These are phyloP conservation scores for Fragaria ananassa DNA, from an alignment of 306 rosid species.

Conservation along the genomic window DNA sequence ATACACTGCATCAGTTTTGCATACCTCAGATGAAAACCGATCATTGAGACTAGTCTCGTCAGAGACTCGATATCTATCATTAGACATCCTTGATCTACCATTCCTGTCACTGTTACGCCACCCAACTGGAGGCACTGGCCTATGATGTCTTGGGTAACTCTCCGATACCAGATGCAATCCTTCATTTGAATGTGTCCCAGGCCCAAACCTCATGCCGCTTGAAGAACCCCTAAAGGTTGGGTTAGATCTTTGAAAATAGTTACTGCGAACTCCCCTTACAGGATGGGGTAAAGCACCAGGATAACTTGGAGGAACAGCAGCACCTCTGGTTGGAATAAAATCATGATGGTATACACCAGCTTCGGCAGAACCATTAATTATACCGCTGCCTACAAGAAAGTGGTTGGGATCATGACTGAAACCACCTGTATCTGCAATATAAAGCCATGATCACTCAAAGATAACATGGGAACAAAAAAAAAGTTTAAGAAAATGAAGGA, in stretches of 20 bases:
- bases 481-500: neutral
- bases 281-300: conserved; percentile 44
- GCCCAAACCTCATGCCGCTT: conserved; percentile 52
- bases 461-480: conserved; percentile 3
- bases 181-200: conserved; percentile 51
- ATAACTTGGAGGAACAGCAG: conserved; percentile 49
- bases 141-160: conserved; percentile 57
- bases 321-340: conserved; percentile 44
- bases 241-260: conserved; percentile 59
- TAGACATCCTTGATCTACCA: conserved; percentile 66
- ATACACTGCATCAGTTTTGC: neutral
- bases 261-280: conserved; percentile 60
- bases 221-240: conserved; percentile 67
- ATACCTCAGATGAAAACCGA: conserved; percentile 56
- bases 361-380: conserved; percentile 50
- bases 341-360: conserved; percentile 59
- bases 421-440: conserved; percentile 48
- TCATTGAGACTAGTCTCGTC: conserved; percentile 48
- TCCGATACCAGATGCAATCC: conserved; percentile 60
- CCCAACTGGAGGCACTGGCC: conserved; percentile 45
- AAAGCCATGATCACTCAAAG: conserved; percentile 16
- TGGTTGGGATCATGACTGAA: conserved; percentile 56
- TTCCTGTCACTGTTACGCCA: conserved; percentile 63
- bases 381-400: conserved; percentile 52
- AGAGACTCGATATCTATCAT: conserved; percentile 48